Base-by-base conservation (phyloP, 805 yeast species). In the Torulaspora franciscae region DNA sequence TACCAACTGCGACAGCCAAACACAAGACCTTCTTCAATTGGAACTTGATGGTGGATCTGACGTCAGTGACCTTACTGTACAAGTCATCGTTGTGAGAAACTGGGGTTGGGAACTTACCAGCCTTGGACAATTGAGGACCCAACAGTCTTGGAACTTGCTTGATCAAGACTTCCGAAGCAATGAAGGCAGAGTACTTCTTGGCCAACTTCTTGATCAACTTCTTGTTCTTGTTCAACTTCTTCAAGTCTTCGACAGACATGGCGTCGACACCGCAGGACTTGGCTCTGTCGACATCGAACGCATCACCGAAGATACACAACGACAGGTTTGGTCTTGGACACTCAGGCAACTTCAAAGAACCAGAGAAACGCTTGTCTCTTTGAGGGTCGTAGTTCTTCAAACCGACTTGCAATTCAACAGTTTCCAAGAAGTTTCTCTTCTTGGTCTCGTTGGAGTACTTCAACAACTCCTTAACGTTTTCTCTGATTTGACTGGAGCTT, bases 291-390 rank as follows among this genome's bases (percentile, higher is more conserved):
- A 88, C 95, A 77, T 93, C 99, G 72, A 91, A 93, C 73, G 99
- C 99, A 76, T 93, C 99, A 85, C 99, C 99, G 69, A 93, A 93
- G 73, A 93, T 89, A 80, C 99, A 93, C 80, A 93, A 76, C 77
- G 98, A 86, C 98, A 93, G 88, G 96, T 93, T 93, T 79, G 99
- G 99, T 83, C 99, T 95, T 80, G 99, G 99, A 62, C 95, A 96
- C 71, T 82, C 83, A 71, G 99, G 99, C 67, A 93, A 81, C 79
- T 83, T 93, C 79, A 93, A 83, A 71, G 98, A 71, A 80, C 99
- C 99, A 73, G 98, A 91, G 97, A 93, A 93, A 89, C 99, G 98
- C 90, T 93, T 93, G 79, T 93, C 99, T 87, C 99, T 90, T 82
- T 93, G 99, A 72, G 99, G 98, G 75, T 93, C 99, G 79, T 93